Evolutionary conservation across 2,329 filamentous ascomycete species (phyloP), one percentile per base, ranked within the genome.

Genomic region (Calonectria honghensis): DNA sequence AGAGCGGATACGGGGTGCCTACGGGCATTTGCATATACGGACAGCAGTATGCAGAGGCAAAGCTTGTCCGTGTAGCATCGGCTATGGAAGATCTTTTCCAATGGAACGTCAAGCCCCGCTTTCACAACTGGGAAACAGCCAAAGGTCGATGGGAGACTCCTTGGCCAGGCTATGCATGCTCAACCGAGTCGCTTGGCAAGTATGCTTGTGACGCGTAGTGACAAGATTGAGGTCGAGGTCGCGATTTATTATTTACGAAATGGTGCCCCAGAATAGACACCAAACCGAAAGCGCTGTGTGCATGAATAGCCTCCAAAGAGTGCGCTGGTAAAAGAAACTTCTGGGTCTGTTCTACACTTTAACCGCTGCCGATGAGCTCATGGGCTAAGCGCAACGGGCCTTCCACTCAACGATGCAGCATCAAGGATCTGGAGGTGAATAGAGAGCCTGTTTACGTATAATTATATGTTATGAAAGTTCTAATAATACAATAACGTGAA

Each of bases 31-130:
- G 68, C 37, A 68, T 69, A n/a, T 68, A 74, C 54, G 68, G 73
- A 2, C 66, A 52, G 7, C 32, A 74, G n/a, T 74, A 20, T 18
- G 24, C 51, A 13, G 73, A 74, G 48, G 63, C 73, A 9, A 52
- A 29, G 20, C 64, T 74, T 2, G 50, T 74, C 9, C 31, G 63
- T 6, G 73, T 74, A 4, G 73, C 68, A 20, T 74, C 73, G 7
- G 73, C 73, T 9, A 68, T 74, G 63, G 73, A 74, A 14, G 68
- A 74, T 41, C 64, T 72, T 3, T 74, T 72, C 61, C 51, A 51
- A 3, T 72, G 73, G 73, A 68, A 52, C 20, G 68, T 57, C 4
- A 65, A 54, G 27, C 73, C 68, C 13, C 32, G 37, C 32, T 74
- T 39, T 20, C 37, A 72, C 37, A 72, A 72, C 16, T 68, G 64